These are phyloP conservation scores for Ustilago nuda DNA, from an alignment of 1,284 basidiomycete genomes.

Conservation along the genomic window DNA sequence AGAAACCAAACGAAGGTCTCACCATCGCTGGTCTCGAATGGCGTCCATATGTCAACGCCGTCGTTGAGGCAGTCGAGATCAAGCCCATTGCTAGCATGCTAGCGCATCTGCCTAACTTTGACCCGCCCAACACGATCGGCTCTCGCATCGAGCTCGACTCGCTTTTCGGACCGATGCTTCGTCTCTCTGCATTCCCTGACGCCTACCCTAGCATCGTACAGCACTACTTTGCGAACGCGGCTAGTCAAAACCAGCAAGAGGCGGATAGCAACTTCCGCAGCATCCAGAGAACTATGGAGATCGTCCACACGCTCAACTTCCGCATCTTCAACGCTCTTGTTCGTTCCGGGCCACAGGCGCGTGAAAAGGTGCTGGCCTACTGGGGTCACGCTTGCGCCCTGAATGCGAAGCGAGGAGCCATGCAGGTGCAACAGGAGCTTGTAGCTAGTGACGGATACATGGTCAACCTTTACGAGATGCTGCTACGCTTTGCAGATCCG, in stretches of 20 bases:
- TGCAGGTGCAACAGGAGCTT: slow-evolving; percentile 84
- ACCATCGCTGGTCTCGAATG: slow-evolving; percentile 74
- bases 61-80: slow-evolving; percentile 82
- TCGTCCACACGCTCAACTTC: slow-evolving; percentile 80
- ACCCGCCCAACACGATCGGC: slow-evolving; percentile 75
- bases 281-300: slow-evolving; percentile 59
- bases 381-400: slow-evolving; percentile 81
- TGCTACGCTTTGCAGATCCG: slow-evolving; percentile 91
- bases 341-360: slow-evolving; percentile 80
- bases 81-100: slow-evolving; percentile 82
- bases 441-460: slow-evolving; percentile 94
- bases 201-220: slow-evolving; percentile 57
- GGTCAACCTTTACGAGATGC: slow-evolving; percentile 85
- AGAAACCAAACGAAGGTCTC: slow-evolving; percentile 54
- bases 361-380: slow-evolving; percentile 86
- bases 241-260: slow-evolving; percentile 51
- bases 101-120: slow-evolving; percentile 79
- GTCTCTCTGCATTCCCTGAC: slow-evolving; percentile 61
- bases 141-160: slow-evolving; percentile 67
- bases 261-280: slow-evolving; percentile 55
- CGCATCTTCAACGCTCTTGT: slow-evolving; percentile 89
- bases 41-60: slow-evolving; percentile 84
- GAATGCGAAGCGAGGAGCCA: slow-evolving; percentile 87
- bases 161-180: slow-evolving; percentile 63
- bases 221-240: slow-evolving; percentile 57